Evolutionary conservation across 2,329 filamentous ascomycete species (phyloP).

Genomic region (Dothistroma septosporum): DNA sequence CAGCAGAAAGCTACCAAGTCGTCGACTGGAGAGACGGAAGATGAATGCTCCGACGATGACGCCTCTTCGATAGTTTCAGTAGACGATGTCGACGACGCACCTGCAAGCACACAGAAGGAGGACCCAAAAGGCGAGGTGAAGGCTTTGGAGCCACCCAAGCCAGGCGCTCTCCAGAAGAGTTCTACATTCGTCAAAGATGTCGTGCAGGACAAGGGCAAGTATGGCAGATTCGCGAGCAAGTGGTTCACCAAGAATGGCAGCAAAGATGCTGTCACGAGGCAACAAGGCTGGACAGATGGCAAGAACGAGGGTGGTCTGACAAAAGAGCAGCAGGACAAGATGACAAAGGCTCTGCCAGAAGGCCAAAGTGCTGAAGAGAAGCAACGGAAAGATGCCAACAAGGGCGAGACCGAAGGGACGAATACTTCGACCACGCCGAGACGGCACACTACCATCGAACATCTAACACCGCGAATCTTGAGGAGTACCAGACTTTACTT

Average conservation of each 20-base stretch:
- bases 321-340: slow-evolving; percentile 33
- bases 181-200: slow-evolving; percentile 83
- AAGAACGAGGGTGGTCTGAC: slow-evolving; percentile 37
- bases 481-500: slow-evolving; percentile 81
- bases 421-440: neutral
- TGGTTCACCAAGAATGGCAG: slow-evolving; percentile 89
- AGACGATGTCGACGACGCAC: slow-evolving; percentile 28
- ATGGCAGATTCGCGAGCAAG: slow-evolving; percentile 80
- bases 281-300: slow-evolving; percentile 61
- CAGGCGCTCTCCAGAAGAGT: slow-evolving; percentile 34
- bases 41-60: slow-evolving; percentile 31
- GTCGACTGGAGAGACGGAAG: slow-evolving; percentile 30
- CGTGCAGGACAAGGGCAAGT: slow-evolving; percentile 74
- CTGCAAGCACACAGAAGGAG: slow-evolving; percentile 16
- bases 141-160: slow-evolving; percentile 33
- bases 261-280: slow-evolving; percentile 66
- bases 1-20: slow-evolving; percentile 15
- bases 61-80: slow-evolving; percentile 34
- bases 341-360: slow-evolving; percentile 30
- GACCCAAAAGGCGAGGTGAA: slow-evolving; percentile 22
- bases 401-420: slow-evolving; percentile 4
- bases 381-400: slow-evolving; percentile 14
- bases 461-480: slow-evolving; percentile 75
- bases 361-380: slow-evolving; percentile 21
- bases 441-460: slow-evolving; percentile 26